Evolutionary conservation across 805 yeast genomes (phyloP).

Genomic region (Suhomyces canberraensis): DNA sequence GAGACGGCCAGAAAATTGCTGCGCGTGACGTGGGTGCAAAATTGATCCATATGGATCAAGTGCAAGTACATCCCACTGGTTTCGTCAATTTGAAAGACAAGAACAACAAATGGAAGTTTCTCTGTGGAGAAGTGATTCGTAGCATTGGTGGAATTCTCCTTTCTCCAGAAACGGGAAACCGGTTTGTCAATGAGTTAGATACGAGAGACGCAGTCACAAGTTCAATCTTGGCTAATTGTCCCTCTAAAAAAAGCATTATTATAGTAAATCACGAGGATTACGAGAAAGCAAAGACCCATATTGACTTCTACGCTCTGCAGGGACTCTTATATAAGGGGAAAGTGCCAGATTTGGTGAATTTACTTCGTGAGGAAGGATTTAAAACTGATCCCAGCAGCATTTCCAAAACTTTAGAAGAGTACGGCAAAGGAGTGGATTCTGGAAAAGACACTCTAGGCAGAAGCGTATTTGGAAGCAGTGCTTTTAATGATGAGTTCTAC

Average conservation of each 20-base stretch:
- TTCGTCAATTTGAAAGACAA: conserved; percentile 44
- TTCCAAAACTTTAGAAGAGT: conserved; percentile 14
- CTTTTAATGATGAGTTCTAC: conserved; percentile 23
- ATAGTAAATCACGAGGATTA: conserved; percentile 44
- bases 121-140: conserved; percentile 59
- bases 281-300: conserved; percentile 43
- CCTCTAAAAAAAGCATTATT: conserved; percentile 16
- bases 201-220: conserved; percentile 54
- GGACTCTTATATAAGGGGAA: conserved; percentile 24
- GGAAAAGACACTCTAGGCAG: conserved; percentile 35
- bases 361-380: conserved; percentile 1
- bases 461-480: conserved; percentile 20
- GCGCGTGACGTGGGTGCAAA: conserved; percentile 42
- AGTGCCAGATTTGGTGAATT: conserved; percentile 14
- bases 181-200: conserved; percentile 53
- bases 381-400: conserved; percentile 1
- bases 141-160: conserved; percentile 58
- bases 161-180: conserved; percentile 40
- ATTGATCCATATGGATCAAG: conserved; percentile 54
- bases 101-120: conserved; percentile 45
- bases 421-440: conserved; percentile 14
- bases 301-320: conserved; percentile 46
- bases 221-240: conserved; percentile 32
- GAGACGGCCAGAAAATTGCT: conserved; percentile 57
- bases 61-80: conserved; percentile 65